Percentiles rank a stretch among this genome's conserved stretches.
phyloP scores from a whole-genome alignment of 495 filamentous ascomycete genomes.

The Paragyromitra xinjiangensis region DNA sequence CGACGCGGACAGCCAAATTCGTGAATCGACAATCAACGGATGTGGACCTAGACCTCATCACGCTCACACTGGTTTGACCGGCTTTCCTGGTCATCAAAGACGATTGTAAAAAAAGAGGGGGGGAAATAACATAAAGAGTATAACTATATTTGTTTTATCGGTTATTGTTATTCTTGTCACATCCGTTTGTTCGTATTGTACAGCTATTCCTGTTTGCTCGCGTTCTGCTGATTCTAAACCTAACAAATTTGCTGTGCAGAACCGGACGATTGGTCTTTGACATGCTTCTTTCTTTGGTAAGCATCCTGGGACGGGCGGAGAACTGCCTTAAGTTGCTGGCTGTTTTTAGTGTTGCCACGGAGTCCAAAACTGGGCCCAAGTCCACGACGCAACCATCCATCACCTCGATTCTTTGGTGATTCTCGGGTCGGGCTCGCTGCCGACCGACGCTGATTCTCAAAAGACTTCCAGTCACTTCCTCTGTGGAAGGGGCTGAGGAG shows the following conservation, averaged over 20 bases:
- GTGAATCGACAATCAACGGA: conserved; percentile 35
- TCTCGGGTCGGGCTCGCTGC: conserved; percentile 45
- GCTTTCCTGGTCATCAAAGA: conserved; percentile 26
- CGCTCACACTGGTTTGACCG: conserved; percentile 20
- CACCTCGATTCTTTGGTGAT: conserved; percentile 48
- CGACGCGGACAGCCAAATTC: conserved; percentile 41
- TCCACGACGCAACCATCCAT: conserved; percentile 45
- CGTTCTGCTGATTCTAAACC: conserved; percentile 16
- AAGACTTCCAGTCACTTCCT: conserved; percentile 47
- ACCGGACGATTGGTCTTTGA: conserved; percentile 48
- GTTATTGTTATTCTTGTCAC: conserved; percentile 30
- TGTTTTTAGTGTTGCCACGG: conserved; percentile 54
- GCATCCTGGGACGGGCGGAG: conserved; percentile 43
- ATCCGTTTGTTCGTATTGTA: conserved; percentile 28
- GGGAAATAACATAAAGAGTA: conserved; percentile 19
- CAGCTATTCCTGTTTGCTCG: background rate
- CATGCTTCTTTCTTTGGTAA: conserved; percentile 25
- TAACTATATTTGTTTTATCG: conserved; percentile 44
- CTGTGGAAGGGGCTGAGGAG: conserved; percentile 52
- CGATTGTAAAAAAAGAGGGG: conserved; percentile 9
- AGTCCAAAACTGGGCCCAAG: conserved; percentile 51
- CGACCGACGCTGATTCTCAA: conserved; percentile 35
- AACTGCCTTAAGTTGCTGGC: conserved; percentile 45
- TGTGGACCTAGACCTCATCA: conserved; percentile 37
- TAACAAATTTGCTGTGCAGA: conserved; percentile 36